phyloP scores from a whole-genome alignment of 106 monocot species.

The Allium cepa region DNA sequence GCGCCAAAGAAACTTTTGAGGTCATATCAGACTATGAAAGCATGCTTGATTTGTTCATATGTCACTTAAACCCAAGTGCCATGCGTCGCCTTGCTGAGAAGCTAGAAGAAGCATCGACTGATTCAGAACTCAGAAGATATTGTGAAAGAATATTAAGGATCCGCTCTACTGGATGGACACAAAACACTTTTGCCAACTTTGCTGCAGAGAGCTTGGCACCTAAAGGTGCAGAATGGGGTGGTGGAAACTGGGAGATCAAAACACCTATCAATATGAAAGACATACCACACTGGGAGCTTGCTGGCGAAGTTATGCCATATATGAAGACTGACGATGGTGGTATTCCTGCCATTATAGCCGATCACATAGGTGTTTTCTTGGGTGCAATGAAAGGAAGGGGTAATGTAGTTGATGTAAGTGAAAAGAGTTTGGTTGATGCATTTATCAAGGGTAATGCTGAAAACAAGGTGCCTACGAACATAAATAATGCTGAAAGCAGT shows the following conservation, averaged over 20 bases:
- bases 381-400: slow-evolving; percentile 81
- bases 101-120: slow-evolving; percentile 63
- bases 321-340: slow-evolving; percentile 86
- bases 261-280: slow-evolving; percentile 68
- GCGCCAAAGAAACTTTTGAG: slow-evolving; percentile 96
- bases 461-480: slow-evolving; percentile 20
- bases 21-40: slow-evolving; percentile 90
- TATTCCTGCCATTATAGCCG: slow-evolving; percentile 69
- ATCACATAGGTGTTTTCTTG: slow-evolving; percentile 92
- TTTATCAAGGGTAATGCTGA: slow-evolving; percentile 41
- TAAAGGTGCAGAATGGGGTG: slow-evolving; percentile 98
- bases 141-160: slow-evolving; percentile 87
- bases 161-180: slow-evolving; percentile 91
- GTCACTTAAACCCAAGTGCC: slow-evolving; percentile 93
- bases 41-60: slow-evolving; percentile 97
- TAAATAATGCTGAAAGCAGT: slow-evolving; percentile 22
- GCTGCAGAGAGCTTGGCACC: slow-evolving; percentile 98
- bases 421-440: slow-evolving; percentile 76
- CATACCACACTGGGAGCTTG: slow-evolving; percentile 96
- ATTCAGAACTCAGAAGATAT: slow-evolving; percentile 81
- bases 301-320: slow-evolving; percentile 93
- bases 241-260: slow-evolving; percentile 99
- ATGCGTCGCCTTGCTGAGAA: slow-evolving; percentile 86
- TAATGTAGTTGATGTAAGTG: slow-evolving; percentile 84
- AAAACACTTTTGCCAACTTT: slow-evolving; percentile 95